Evolutionary conservation across 805 yeast genomes (phyloP), one percentile per base, ranked within the genome.

Genomic region (Metschnikowia lachancei): DNA sequence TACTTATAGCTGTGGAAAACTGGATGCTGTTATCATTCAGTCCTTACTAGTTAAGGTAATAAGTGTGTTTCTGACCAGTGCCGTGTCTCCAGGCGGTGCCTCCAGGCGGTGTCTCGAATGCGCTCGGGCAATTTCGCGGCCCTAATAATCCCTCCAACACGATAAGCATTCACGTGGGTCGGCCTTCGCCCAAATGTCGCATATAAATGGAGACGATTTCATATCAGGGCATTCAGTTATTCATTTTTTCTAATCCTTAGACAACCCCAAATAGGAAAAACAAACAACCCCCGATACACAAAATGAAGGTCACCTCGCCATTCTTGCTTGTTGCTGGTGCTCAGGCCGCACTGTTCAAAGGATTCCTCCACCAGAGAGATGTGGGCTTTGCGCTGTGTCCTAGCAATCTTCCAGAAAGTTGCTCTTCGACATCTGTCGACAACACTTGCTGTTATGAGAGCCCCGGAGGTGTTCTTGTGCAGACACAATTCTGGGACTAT

Each of bases 401-500:
- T 14, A 32, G 22, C 28, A 24, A 37, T n/a, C 28, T 32, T 31
- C 46, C 41, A 5, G 38, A 22, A 22, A 30, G 26, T 13, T 43
- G 46, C 17, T 81, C 82, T 55, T 58, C 69, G 3, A 75, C 63
- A 0, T 72, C 69, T 3, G 69, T 78, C 2, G 67, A 61, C 1
- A 82, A 88, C 62, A 61, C 62, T 2, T 71, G 76, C 47, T 71
- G 76, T 47, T 71, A 67, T 51, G 76, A 71, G 46, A 52, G 58
- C 37, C 71, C 71, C 11, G 64, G 66, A 11, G 76, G 76, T 0
- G 60, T 70, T 10, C 53, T 71, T 42, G 57, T 70, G 51, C 69
- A 62, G 46, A 66, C 76, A 8, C 76, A 71, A 52, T 71, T 71
- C 49, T 70, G 76, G 71, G 68, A 66, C 54, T 65, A 61, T 50